Conservation (phyloP, 352 stramenopile species). For the Pythium periplocum region DNA sequence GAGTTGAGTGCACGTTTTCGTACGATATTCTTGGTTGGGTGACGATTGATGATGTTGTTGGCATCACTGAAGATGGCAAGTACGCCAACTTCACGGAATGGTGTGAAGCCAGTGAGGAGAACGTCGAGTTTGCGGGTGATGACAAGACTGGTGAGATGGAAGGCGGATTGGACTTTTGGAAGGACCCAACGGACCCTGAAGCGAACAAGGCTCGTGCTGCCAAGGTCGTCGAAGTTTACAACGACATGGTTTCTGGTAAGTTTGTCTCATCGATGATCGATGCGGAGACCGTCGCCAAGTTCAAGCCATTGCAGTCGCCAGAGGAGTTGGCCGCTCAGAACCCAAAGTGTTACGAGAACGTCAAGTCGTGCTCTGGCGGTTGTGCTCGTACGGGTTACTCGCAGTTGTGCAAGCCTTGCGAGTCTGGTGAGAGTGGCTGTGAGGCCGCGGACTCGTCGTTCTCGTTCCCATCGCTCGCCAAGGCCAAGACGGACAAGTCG, state of each 20-base stretch:
- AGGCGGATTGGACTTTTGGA: slow-evolving; percentile 23
- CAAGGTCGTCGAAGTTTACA: slow-evolving; percentile 21
- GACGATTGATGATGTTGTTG: slow-evolving; percentile 27
- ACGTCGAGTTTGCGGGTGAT: slow-evolving; percentile 21
- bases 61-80: slow-evolving; percentile 23
- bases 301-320: slow-evolving; percentile 15
- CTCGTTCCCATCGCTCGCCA: slow-evolving; percentile 50
- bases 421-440: slow-evolving; percentile 12
- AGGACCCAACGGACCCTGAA: slow-evolving; percentile 12
- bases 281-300: slow-evolving; percentile 2
- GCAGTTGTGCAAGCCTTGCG: slow-evolving; percentile 61
- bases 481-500: slow-evolving; percentile 26
- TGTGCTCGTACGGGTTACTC: slow-evolving; percentile 69
- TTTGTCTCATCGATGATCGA: slow-evolving; percentile 12
- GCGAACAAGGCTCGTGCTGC: slow-evolving; percentile 14
- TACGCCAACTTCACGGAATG: slow-evolving; percentile 23
- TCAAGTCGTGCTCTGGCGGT: slow-evolving; percentile 42
- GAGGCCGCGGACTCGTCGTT: slow-evolving; percentile 30
- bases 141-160: slow-evolving; percentile 3
- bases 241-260: slow-evolving; percentile 1
- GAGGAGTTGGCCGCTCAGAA: slow-evolving; percentile 19
- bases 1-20: slow-evolving; percentile 24
- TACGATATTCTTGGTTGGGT: slow-evolving; percentile 26
- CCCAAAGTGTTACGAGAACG: slow-evolving; percentile 33
- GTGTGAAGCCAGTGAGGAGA: slow-evolving; percentile 9